Percentiles rank a stretch among this genome's conserved stretches.
Evolutionary conservation across 768 basidiomycete species (phyloP).

Genomic region (Termitomyces sp.): DNA sequence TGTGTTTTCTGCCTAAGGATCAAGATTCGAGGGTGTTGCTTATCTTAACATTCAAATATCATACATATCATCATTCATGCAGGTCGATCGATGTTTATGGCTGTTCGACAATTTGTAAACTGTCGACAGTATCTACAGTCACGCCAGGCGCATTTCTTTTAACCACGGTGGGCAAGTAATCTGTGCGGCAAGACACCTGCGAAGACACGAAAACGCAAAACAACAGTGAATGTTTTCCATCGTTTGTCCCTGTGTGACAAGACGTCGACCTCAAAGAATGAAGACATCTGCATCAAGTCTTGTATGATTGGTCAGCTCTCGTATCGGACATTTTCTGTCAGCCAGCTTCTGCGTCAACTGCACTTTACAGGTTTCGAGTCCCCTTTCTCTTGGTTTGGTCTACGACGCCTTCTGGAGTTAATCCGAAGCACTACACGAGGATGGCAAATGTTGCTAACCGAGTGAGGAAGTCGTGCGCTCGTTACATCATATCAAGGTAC

Average conservation of each 20-base stretch:
- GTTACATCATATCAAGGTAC: background rate
- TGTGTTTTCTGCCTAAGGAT: background rate
- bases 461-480: background rate
- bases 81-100: background rate
- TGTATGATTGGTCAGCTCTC: conserved; percentile 1
- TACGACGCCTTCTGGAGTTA: background rate
- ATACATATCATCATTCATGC: background rate
- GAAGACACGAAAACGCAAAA: background rate
- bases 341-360: background rate
- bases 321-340: background rate
- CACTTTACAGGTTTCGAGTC: background rate
- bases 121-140: background rate
- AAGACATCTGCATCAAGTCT: background rate
- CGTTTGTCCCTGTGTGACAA: background rate
- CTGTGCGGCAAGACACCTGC: background rate
- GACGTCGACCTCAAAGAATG: background rate
- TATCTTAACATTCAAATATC: too few relatives aligned
- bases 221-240: background rate
- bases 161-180: background rate
- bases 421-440: background rate
- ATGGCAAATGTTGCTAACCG: background rate
- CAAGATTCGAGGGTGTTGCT: background rate
- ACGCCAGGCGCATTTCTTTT: background rate
- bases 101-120: background rate
- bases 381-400: background rate